These are phyloP conservation scores for Lumnitzera racemosa DNA, from an alignment of 345 rosid genomes.

Conservation along the genomic window DNA sequence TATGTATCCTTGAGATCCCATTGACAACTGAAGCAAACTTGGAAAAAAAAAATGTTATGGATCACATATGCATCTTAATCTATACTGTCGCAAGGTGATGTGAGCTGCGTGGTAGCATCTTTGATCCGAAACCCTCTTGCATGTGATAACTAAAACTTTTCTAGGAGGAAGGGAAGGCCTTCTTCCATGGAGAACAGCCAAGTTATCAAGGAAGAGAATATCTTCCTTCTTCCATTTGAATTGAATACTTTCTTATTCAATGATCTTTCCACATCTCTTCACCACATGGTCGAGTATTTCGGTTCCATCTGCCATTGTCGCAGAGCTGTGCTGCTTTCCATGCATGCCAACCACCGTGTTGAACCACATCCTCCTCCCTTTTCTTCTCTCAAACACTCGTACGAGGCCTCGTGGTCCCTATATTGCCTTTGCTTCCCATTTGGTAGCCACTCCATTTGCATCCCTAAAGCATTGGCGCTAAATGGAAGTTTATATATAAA, in stretches of 20 bases:
- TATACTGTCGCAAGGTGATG: no score
- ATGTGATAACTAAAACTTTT: slow-evolving; percentile 46
- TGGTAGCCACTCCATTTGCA: slow-evolving; percentile 55
- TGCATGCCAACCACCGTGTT: slow-evolving; percentile 57
- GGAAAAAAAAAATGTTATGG: no score
- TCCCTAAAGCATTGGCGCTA: slow-evolving; percentile 45
- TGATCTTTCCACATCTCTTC: slow-evolving; percentile 48
- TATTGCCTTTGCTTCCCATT: slow-evolving; percentile 35
- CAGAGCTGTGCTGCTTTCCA: slow-evolving; percentile 55
- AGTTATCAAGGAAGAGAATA: slow-evolving; percentile 54
- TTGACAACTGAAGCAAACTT: no score
- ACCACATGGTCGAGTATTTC: slow-evolving; percentile 37
- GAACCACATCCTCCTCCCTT: slow-evolving; percentile 70
- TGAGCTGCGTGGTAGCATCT: neutral
- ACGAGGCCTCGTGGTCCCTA: slow-evolving; percentile 36
- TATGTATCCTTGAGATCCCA: no score
- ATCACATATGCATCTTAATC: no score
- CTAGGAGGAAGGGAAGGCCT: slow-evolving; percentile 55
- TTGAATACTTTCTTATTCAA: slow-evolving; percentile 68
- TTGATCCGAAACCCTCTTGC: slow-evolving; percentile 32
- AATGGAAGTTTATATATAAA: neutral
- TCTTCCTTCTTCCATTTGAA: slow-evolving; percentile 68
- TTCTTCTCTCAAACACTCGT: slow-evolving; percentile 53
- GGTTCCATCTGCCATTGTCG: slow-evolving; percentile 50
- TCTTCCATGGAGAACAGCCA: slow-evolving; percentile 61